Evolutionary conservation across 345 rosid genomes (phyloP), one percentile per base, ranked within the genome.

Genomic region (Euphorbia pulcherrima): DNA sequence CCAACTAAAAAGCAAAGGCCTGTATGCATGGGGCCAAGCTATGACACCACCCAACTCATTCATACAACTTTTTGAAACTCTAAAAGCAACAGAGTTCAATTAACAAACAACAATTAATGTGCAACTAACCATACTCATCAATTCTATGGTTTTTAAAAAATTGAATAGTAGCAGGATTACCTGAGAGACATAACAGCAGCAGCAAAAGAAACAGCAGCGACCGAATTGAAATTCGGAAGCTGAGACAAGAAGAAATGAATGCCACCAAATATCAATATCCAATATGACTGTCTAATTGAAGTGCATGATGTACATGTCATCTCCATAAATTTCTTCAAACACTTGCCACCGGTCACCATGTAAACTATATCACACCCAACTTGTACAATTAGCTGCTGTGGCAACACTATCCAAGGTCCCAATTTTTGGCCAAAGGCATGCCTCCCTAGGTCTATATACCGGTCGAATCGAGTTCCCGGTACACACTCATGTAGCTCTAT

Each of bases 291-390:
- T 72, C 80, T 79, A 70, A 86, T 77, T 2, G 78, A 82, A 2
- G 84, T 86, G 81, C 97, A 89, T 71, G 77, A 51, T 65, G 77
- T 16, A 64, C 99, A 94, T 8, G 88, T 74, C 78, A 89, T 86
- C 59, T 94, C 95, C 79, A 85, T 55, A 79, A 94, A 90, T 80
- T 90, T 81, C 79, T 89, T 89, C 8, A 94, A 68, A 70, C 97
- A 89, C 74, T 94, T 87, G 44, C 97, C 99, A n/a, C 99, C 99
- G 0, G 99, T 94, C 23, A 94, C 97, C 96, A 94, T 94, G 85
- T 90, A 94, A n/a, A 90, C 97, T 13, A 94, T 82, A 70, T 83
- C 77, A 66, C 97, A 89, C 1, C 98, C 99, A 37, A 94, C 91
- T 77, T 90, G 96, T 40, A 90, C 97, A 56, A 94, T 89, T 60